Percentiles rank a stretch among this genome's conserved stretches.
These are phyloP conservation scores for Triangularia verruculosa DNA, from an alignment of 2,329 filamentous ascomycete species.

Conservation along the genomic window DNA sequence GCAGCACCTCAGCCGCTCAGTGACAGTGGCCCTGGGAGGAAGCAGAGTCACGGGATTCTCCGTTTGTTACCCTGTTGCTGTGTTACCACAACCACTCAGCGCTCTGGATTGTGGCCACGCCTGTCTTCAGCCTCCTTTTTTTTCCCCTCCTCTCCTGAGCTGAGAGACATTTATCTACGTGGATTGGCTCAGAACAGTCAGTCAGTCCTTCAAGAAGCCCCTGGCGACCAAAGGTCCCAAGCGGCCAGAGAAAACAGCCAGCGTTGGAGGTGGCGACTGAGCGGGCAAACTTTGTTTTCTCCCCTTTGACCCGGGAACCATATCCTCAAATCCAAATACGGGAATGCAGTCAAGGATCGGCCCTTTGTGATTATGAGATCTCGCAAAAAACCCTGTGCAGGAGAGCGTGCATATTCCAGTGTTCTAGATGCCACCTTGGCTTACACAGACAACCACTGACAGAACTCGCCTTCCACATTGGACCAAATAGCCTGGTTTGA, in stretches of 20 bases:
- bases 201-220: not conserved
- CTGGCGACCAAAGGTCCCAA: not conserved
- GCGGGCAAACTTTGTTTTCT: not conserved
- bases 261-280: not conserved
- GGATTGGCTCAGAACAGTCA: not conserved
- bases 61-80: conserved; percentile 6
- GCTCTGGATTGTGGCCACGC: not conserved
- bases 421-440: not conserved
- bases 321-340: not conserved
- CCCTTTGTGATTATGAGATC: not conserved
- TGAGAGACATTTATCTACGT: not conserved
- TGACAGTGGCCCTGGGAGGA: conserved; percentile 2
- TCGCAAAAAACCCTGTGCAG: not conserved
- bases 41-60: conserved; percentile 21
- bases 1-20: conserved; percentile 2
- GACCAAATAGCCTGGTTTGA: not conserved
- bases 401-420: not conserved
- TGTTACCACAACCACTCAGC: not conserved
- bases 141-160: not conserved
- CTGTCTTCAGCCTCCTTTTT: not conserved
- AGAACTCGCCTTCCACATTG: not conserved
- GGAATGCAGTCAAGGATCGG: not conserved
- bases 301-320: not conserved
- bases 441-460: not conserved
- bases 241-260: not conserved